Conservation (phyloP, 495 filamentous ascomycete genomes). For the Aspergillus kassunensis region DNA sequence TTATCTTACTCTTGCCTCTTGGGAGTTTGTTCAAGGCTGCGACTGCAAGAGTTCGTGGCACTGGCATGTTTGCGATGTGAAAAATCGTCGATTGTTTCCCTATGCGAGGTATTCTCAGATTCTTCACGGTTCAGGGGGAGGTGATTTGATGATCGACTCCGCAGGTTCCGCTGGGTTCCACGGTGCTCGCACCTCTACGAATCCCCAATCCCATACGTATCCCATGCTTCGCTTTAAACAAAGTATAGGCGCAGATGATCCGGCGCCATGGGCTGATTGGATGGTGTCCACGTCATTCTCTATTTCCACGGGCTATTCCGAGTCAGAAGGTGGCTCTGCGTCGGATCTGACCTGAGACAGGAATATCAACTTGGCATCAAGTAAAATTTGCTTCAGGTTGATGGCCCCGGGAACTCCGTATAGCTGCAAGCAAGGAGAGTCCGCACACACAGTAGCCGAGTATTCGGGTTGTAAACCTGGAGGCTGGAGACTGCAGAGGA, state of each 20-base stretch:
- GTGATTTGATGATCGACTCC: neutral
- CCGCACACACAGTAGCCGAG: too few relatives aligned
- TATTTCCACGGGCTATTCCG: neutral
- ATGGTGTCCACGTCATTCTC: constrained; percentile 10
- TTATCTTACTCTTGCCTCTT: too few relatives aligned
- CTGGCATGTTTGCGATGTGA: too few relatives aligned
- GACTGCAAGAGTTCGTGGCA: too few relatives aligned
- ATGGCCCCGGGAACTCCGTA: neutral
- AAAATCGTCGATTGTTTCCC: neutral
- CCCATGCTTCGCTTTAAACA: neutral
- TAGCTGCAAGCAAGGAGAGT: neutral
- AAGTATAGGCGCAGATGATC: neutral
- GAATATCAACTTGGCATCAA: neutral
- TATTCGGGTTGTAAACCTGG: too few relatives aligned
- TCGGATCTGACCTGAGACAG: constrained; percentile 2
- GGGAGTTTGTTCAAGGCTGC: too few relatives aligned
- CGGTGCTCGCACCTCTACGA: neutral
- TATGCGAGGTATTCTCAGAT: neutral
- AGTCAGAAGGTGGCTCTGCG: constrained; percentile 1
- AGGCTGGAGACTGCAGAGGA: too few relatives aligned
- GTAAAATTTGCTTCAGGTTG: constrained; percentile 1
- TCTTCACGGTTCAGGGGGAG: too few relatives aligned
- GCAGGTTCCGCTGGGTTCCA: constrained; percentile 12
- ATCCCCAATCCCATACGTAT: constrained; percentile 3
- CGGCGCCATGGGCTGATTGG: constrained; percentile 1